Conservation (phyloP, 2,329 filamentous ascomycete species). For the Colletotrichum kahawae region DNA sequence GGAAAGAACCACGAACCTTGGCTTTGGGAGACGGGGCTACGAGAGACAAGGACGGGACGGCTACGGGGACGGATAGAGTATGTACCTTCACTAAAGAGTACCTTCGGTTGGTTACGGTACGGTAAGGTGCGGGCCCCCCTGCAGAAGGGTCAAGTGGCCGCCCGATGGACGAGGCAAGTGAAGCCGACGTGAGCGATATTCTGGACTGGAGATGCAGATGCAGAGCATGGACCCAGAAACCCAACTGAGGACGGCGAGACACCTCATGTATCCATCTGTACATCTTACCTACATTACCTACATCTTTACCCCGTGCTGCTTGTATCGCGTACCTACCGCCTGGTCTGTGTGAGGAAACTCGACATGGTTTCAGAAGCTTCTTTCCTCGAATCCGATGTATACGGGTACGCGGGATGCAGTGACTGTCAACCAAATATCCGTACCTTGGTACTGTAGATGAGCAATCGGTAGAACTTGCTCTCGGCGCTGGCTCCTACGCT, state of each 20-base stretch:
- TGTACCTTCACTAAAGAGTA: neutral
- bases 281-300: neutral
- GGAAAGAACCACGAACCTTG: neutral
- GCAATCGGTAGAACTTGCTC: neutral
- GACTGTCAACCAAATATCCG: neutral
- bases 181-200: constrained; percentile 10
- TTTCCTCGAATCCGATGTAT: neutral
- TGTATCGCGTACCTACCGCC: neutral
- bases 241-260: neutral
- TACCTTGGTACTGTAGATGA: neutral
- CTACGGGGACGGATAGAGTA: neutral
- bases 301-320: neutral
- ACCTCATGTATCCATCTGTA: neutral
- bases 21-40: neutral
- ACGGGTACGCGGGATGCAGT: neutral
- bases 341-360: neutral
- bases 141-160: neutral
- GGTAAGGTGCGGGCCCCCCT: neutral
- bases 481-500: neutral
- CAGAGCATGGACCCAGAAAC: neutral
- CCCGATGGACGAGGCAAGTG: neutral
- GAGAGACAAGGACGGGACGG: neutral
- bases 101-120: neutral
- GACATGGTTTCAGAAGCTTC: neutral
- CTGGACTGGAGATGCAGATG: neutral